A percentile compares a stretch with the other conserved stretches of the same genome.
phyloP scores from a whole-genome alignment of 2,329 filamentous ascomycete species.

The Cercospora sesami region DNA sequence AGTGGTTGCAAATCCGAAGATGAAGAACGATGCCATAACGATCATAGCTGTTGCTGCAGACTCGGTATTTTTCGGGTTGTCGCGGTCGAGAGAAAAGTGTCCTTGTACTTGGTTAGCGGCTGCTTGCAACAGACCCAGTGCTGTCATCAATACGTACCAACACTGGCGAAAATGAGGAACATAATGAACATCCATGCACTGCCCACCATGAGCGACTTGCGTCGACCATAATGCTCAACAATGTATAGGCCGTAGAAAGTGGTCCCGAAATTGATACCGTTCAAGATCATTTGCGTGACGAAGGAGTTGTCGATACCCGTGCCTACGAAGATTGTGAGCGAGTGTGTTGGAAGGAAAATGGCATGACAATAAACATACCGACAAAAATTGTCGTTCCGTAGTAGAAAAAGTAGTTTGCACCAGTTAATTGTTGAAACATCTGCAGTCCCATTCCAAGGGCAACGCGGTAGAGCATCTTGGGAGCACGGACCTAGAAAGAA shows the following conservation, averaged over 20 bases:
- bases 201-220: constrained; percentile 48
- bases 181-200: constrained; percentile 49
- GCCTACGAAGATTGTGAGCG: constrained; percentile 42
- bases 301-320: constrained; percentile 44
- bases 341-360: background rate
- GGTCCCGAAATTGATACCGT: constrained; percentile 48
- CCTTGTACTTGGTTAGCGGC: constrained; percentile 34
- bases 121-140: constrained; percentile 4
- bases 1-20: constrained; percentile 65
- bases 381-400: constrained; percentile 50
- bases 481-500: constrained; percentile 55
- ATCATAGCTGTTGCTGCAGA: constrained; percentile 61
- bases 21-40: constrained; percentile 67
- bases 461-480: constrained; percentile 66
- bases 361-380: constrained; percentile 6
- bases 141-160: background rate
- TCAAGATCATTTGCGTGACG: constrained; percentile 47
- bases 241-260: constrained; percentile 50
- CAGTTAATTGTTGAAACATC: constrained; percentile 42
- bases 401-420: constrained; percentile 47
- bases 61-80: constrained; percentile 39
- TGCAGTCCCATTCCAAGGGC: constrained; percentile 63
- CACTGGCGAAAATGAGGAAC: constrained; percentile 56
- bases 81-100: constrained; percentile 45
- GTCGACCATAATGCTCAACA: constrained; percentile 50